Percentiles rank a stretch among this genome's conserved stretches.
These are phyloP conservation scores for Phaseolus lunatus DNA, from an alignment of 306 rosid species.

Conservation along the genomic window DNA sequence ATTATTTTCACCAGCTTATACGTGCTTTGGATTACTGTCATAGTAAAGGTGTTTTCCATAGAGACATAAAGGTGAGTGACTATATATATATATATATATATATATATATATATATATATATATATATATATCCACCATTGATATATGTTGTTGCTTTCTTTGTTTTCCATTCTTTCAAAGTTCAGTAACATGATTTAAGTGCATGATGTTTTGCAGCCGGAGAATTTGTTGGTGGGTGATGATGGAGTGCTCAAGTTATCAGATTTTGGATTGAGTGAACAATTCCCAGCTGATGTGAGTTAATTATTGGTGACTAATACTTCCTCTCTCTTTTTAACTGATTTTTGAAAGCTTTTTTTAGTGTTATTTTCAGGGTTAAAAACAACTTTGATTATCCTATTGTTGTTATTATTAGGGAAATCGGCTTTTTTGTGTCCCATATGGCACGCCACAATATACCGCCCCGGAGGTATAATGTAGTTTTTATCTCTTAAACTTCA, in stretches of 20 bases:
- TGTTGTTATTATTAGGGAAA: constrained; percentile 66
- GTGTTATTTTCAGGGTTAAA: no score
- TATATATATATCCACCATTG: neutral
- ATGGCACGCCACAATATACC: constrained; percentile 83
- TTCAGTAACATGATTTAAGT: constrained; percentile 13
- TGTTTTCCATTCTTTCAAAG: neutral
- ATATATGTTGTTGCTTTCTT: neutral
- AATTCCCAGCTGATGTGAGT: constrained; percentile 80
- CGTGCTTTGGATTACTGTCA: constrained; percentile 83
- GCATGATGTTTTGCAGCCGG: constrained; percentile 58
- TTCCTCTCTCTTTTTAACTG: no score
- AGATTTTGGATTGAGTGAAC: constrained; percentile 86
- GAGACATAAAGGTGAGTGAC: constrained; percentile 72
- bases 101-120: no score
- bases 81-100: no score
- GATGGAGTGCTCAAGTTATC: constrained; percentile 72
- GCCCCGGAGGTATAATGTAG: constrained; percentile 78
- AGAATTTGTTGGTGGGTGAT: constrained; percentile 71
- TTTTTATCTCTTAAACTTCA: neutral
- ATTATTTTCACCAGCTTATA: constrained; percentile 82
- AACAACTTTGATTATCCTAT: no score
- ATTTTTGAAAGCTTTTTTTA: neutral
- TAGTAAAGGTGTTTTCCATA: constrained; percentile 78
- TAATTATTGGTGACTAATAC: neutral
- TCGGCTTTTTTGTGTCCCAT: constrained; percentile 80